These are phyloP conservation scores for Saccharomycopsis crataegensis DNA, from an alignment of 1,139 yeast species.

Conservation along the genomic window DNA sequence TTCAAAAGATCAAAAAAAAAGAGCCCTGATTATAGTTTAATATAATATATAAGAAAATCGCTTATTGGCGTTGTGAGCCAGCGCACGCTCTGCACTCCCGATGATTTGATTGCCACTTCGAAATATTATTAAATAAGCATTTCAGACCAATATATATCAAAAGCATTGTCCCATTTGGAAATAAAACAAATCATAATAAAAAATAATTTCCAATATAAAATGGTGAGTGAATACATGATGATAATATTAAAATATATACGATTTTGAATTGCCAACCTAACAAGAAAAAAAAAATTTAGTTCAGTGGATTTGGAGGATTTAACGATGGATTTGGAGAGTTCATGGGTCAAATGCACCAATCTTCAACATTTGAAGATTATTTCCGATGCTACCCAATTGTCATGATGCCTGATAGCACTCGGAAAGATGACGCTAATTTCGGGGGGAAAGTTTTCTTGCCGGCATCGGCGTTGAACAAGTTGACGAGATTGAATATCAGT, in stretches of 20 bases:
- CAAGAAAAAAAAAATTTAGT: slow-evolving; percentile 22
- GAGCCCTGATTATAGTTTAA: too few species aligned
- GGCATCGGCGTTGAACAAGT: slow-evolving; percentile 81
- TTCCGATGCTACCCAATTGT: slow-evolving; percentile 88
- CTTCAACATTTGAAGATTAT: slow-evolving; percentile 53
- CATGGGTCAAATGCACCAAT: slow-evolving; percentile 10
- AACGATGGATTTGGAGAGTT: slow-evolving; percentile 29
- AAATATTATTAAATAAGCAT: too few species aligned
- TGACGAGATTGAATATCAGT: slow-evolving; percentile 81
- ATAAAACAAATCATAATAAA: too few species aligned
- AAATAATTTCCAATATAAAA: too few species aligned
- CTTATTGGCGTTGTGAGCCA: too few species aligned
- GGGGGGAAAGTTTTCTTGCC: slow-evolving; percentile 98
- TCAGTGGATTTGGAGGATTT: slow-evolving; percentile 30
- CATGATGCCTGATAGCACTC: slow-evolving; percentile 78
- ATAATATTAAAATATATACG: background rate
- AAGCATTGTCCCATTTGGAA: too few species aligned
- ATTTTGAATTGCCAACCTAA: background rate
- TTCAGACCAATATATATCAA: too few species aligned
- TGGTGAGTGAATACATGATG: too few species aligned
- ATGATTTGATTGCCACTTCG: too few species aligned
- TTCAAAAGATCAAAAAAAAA: too few species aligned
- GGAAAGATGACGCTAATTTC: slow-evolving; percentile 77
- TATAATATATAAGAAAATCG: too few species aligned
- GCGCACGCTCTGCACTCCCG: too few species aligned